Base-by-base conservation (phyloP, 2,329 filamentous ascomycete species). In the Cryphonectria naterciae region DNA sequence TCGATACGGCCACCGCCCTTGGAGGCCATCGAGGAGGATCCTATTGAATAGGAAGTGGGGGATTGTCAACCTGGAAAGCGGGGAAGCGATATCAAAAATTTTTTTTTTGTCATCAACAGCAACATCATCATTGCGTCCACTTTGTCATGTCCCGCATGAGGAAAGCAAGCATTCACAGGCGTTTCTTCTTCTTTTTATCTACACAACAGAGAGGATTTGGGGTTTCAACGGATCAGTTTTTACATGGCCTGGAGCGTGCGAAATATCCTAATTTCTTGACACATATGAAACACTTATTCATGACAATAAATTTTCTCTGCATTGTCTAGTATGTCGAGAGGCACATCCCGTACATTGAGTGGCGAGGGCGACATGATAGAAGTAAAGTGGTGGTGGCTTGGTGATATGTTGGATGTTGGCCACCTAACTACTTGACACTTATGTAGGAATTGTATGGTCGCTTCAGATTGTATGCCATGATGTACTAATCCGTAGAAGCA, bases 1-100 rank as follows among this genome's bases (percentile, higher is more conserved):
- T 87, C 86, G n/a, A 82, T 89, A 63, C 83, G 84, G 52, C 86
- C 87, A 52, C 86, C 87, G 49, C 83, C 85, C 17, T 76, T 83
- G 1, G 84, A 85, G 72, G 82, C 82, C 32, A 85, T 85, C 69
- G 86, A 88, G 73, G 86, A 88, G 70, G 87, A 88, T 73, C 79
- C 81, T 11, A 77, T 81, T 68, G 82, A 84, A 74, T 80, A 67
- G 37, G 65, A 43, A 52, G 32, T 2, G 11, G n/a, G n/a, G 11
- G 52, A 6, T 28, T 15, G 15, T 28, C 15, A 17, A 64, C 56
- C 17, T 25, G 19, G 22, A 49, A 37, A 15, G 2, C 17, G 19
- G 32, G 56, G 58, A 39, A 61, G 58, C 58, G 54, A 35, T 58
- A 35, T 58, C 43, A n/a, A 32, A n/a, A n/a, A n/a, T 49, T 52